Conservation (phyloP, 2,329 filamentous ascomycete genomes). For the Pestalotiopsis sp. region DNA sequence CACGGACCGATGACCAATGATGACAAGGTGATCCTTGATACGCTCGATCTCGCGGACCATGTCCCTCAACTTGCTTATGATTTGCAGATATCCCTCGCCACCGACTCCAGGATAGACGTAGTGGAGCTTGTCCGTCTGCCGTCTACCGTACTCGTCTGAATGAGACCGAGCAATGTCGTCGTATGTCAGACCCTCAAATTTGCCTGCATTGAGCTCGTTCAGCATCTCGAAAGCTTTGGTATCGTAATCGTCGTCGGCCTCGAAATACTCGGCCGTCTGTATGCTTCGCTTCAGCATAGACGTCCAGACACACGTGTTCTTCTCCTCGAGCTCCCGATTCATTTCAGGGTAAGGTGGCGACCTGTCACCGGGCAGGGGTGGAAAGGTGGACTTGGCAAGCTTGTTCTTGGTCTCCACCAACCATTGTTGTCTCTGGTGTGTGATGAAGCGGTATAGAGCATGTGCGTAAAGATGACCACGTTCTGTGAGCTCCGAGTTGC, state of each 20-base stretch:
- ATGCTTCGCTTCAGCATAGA: constrained; percentile 93
- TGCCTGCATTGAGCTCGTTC: constrained; percentile 91
- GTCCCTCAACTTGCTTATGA: constrained; percentile 91
- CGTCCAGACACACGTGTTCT: constrained; percentile 98
- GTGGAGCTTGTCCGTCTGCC: constrained; percentile 84
- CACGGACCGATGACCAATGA: constrained; percentile 91
- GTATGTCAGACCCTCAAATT: constrained; percentile 95
- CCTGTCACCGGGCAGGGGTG: constrained; percentile 87
- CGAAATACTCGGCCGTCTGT: constrained; percentile 86
- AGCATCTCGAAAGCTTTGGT: constrained; percentile 98
- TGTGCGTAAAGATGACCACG: constrained; percentile 79
- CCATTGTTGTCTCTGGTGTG: constrained; percentile 79
- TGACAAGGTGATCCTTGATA: constrained; percentile 91
- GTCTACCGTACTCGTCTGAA: constrained; percentile 79
- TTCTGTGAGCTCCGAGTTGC: constrained; percentile 78
- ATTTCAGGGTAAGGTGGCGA: constrained; percentile 94
- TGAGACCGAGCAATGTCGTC: constrained; percentile 80
- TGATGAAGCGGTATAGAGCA: constrained; percentile 83
- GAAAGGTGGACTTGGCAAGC: constrained; percentile 76
- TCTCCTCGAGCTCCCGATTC: constrained; percentile 69
- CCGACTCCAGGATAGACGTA: constrained; percentile 97
- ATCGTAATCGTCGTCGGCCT: constrained; percentile 89
- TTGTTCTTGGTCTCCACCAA: constrained; percentile 80
- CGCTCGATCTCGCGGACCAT: constrained; percentile 97
- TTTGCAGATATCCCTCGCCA: constrained; percentile 93